Percentiles rank a stretch among this genome's conserved stretches.
Evolutionary conservation across 345 rosid genomes (phyloP).

Genomic region (Eucalyptus coolabah): DNA sequence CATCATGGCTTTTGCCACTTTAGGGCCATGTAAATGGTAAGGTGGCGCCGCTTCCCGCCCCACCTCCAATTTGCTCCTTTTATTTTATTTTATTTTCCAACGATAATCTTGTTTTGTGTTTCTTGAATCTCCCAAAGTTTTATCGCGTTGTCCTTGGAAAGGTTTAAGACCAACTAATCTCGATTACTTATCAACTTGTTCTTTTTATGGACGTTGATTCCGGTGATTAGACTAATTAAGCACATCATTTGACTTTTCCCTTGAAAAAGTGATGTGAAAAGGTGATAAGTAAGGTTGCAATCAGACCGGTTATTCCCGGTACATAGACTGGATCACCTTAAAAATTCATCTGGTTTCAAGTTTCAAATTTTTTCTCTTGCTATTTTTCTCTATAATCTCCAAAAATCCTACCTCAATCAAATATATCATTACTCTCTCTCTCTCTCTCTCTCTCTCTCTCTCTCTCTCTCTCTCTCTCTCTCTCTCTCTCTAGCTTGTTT

Average conservation of each 20-base stretch:
- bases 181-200: neutral
- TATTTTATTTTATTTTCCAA: neutral
- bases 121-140: neutral
- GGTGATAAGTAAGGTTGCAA: neutral
- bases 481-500: accelerated
- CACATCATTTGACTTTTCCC: neutral
- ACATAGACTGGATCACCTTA: too few species aligned
- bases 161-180: neutral
- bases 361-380: too few species aligned
- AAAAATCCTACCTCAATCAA: too few species aligned
- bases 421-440: too few species aligned
- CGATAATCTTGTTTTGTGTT: neutral
- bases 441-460: too few species aligned
- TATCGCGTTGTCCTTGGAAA: neutral
- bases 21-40: neutral
- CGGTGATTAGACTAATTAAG: neutral
- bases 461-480: too few species aligned
- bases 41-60: neutral
- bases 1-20: neutral
- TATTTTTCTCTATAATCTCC: too few species aligned
- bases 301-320: too few species aligned
- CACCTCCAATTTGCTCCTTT: neutral
- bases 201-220: neutral
- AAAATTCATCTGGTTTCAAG: too few species aligned
- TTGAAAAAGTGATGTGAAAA: neutral